phyloP scores from a whole-genome alignment of 1,284 basidiomycete genomes.

The Austroboletus novae-zelandiae region DNA sequence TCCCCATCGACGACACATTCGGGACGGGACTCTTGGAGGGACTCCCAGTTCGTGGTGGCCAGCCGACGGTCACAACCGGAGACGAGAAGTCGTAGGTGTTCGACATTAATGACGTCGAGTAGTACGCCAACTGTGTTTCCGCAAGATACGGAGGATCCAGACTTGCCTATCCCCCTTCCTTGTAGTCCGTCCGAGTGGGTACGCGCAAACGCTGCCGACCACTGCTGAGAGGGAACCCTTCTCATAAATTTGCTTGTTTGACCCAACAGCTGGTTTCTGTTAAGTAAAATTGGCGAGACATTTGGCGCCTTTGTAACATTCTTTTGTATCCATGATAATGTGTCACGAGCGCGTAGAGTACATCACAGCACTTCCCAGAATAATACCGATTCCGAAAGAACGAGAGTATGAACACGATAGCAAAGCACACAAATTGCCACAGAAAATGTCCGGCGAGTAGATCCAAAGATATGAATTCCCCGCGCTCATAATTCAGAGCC shows the following conservation, averaged over 20 bases:
- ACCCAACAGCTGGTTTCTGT: constrained; percentile 6
- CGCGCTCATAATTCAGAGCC: constrained; percentile 32
- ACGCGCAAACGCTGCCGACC: constrained; percentile 40
- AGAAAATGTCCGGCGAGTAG: constrained; percentile 9
- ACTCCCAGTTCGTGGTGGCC: not conserved
- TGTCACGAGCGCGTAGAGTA: constrained; percentile 3
- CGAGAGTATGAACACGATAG: constrained; percentile 1
- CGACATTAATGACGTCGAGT: constrained; percentile 2
- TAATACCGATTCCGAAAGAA: constrained; percentile 14
- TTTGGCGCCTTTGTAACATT: not conserved
- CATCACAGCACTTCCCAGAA: constrained; percentile 6
- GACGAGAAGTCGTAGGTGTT: not conserved
- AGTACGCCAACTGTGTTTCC: constrained; percentile 37
- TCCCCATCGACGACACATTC: constrained; percentile 21
- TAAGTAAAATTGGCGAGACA: not conserved
- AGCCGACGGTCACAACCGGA: not conserved
- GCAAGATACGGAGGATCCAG: constrained; percentile 42
- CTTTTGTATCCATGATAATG: constrained; percentile 21
- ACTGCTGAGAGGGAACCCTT: constrained; percentile 17
- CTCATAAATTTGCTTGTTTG: constrained; percentile 4
- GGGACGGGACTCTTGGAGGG: constrained; percentile 5
- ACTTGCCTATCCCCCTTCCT: constrained; percentile 55
- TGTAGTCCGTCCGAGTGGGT: constrained; percentile 52
- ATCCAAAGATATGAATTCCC: constrained; percentile 8
- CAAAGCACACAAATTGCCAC: constrained; percentile 7